phyloP scores from a whole-genome alignment of 176 grass and related monocot genomes.

The Typha latifolia region DNA sequence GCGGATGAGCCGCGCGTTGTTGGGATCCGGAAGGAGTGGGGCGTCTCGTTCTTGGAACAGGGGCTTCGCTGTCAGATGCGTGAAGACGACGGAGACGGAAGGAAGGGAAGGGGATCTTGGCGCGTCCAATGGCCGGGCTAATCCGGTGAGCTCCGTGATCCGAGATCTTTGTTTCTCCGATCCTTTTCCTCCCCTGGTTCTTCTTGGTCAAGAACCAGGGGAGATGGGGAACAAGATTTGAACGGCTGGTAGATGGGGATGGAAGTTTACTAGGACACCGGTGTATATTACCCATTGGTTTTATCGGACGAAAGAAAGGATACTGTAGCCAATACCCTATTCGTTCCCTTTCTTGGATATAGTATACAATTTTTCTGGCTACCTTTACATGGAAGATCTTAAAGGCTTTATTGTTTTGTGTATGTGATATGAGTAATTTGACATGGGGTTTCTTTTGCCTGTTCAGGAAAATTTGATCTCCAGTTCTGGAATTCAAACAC shows the following conservation, averaged over 20 bases:
- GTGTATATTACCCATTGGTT: no score
- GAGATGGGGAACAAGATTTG: neutral
- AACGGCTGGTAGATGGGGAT: no score
- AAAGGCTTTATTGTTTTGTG: slow-evolving; percentile 2
- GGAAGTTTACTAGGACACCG: no score
- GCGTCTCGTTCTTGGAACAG: slow-evolving; percentile 11
- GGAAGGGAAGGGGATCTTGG: slow-evolving; percentile 42
- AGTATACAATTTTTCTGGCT: no score
- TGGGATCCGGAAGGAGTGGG: slow-evolving; percentile 7
- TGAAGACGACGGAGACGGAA: slow-evolving; percentile 26
- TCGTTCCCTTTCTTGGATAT: no score
- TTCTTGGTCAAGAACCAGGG: neutral
- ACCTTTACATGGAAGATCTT: neutral
- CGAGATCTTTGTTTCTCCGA: neutral
- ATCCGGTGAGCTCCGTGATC: slow-evolving; percentile 20
- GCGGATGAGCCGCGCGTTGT: neutral
- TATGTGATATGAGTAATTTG: slow-evolving; percentile 6
- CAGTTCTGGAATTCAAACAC: slow-evolving; percentile 24
- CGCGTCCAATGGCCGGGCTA: slow-evolving; percentile 47
- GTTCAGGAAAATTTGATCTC: slow-evolving; percentile 26
- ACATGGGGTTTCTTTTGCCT: slow-evolving; percentile 16
- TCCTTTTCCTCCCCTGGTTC: neutral
- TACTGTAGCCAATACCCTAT: no score
- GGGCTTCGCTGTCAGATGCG: slow-evolving; percentile 32
- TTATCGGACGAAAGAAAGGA: no score